phyloP scores from a whole-genome alignment of 768 basidiomycete species.

The Mycena chlorophos region DNA sequence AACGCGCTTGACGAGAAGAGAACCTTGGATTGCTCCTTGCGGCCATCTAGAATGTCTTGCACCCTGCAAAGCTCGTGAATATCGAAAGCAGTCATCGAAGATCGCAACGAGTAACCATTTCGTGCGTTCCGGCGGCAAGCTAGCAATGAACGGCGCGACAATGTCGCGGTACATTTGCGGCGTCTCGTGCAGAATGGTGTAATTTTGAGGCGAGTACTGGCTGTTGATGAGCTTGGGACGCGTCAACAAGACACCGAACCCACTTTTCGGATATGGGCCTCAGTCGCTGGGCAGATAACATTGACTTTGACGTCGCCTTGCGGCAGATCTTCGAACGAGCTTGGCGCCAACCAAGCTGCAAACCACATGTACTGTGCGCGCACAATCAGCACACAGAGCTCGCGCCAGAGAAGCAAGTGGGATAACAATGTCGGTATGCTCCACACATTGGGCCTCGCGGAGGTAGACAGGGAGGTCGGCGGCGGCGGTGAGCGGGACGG shows the following conservation, averaged over 20 bases:
- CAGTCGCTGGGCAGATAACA: slow-evolving; percentile 85
- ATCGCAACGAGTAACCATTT: too few relatives aligned
- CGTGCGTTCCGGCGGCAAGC: slow-evolving; percentile 74
- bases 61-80: slow-evolving; percentile 60
- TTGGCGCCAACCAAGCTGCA: slow-evolving; percentile 61
- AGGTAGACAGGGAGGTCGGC: slow-evolving; percentile 31
- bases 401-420: not conserved
- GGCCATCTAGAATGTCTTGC: slow-evolving; percentile 75
- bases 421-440: slow-evolving; percentile 67
- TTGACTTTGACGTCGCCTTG: slow-evolving; percentile 76
- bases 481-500: slow-evolving; percentile 50
- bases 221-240: not conserved
- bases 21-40: slow-evolving; percentile 72
- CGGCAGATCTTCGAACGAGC: slow-evolving; percentile 37
- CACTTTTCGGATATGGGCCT: slow-evolving; percentile 85
- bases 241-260: not conserved
- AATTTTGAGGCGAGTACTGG: slow-evolving; percentile 76
- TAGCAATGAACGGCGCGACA: slow-evolving; percentile 76
- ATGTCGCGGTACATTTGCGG: slow-evolving; percentile 70
- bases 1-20: slow-evolving; percentile 66
- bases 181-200: slow-evolving; percentile 79
- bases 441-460: slow-evolving; percentile 45
- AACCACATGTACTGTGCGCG: slow-evolving; percentile 80
- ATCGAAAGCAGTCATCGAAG: too few relatives aligned
- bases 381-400: slow-evolving; percentile 5